These are phyloP conservation scores for Parascedosporium putredinis DNA, from an alignment of 2,329 filamentous ascomycete species.

Conservation along the genomic window DNA sequence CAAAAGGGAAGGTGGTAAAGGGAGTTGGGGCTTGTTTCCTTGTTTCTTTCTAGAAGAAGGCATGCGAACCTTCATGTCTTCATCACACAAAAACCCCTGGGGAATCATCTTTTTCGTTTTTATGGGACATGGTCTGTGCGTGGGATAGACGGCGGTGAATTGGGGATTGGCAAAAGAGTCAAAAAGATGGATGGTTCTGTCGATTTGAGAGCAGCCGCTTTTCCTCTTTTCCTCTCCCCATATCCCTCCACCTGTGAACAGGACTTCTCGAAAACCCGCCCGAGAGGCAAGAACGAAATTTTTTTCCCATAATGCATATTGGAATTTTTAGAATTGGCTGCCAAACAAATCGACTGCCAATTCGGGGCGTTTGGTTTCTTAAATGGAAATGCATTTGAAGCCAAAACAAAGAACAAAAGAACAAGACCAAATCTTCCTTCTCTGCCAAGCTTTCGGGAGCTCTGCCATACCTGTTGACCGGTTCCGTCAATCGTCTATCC, in stretches of 20 bases:
- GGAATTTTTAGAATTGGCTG: conserved; percentile 31
- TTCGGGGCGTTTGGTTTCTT: conserved; percentile 9
- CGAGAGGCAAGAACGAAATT: conserved; percentile 3
- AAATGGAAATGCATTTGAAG: conserved; percentile 10
- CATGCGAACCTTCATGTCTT: background rate
- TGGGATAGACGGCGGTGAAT: no score
- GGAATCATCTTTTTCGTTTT: no score
- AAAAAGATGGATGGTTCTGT: no score
- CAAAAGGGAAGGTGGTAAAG: background rate
- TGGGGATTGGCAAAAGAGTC: no score
- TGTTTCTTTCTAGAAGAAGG: background rate
- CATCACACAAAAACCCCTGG: background rate
- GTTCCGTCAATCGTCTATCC: background rate
- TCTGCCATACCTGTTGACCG: no score
- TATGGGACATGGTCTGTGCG: background rate
- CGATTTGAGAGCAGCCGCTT: no score
- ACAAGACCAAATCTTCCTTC: no score
- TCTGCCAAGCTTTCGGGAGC: no score
- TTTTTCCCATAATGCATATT: conserved; percentile 25
- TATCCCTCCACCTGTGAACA: no score
- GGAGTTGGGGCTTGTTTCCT: background rate
- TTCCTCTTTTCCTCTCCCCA: background rate
- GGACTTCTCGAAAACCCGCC: no score
- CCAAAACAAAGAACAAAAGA: no score
- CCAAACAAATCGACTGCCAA: conserved; percentile 24